A percentile compares a stretch with the other conserved stretches of the same genome.
Evolutionary conservation across 176 grass and related monocot species (phyloP).

Genomic region (Cymbopogon citratus): DNA sequence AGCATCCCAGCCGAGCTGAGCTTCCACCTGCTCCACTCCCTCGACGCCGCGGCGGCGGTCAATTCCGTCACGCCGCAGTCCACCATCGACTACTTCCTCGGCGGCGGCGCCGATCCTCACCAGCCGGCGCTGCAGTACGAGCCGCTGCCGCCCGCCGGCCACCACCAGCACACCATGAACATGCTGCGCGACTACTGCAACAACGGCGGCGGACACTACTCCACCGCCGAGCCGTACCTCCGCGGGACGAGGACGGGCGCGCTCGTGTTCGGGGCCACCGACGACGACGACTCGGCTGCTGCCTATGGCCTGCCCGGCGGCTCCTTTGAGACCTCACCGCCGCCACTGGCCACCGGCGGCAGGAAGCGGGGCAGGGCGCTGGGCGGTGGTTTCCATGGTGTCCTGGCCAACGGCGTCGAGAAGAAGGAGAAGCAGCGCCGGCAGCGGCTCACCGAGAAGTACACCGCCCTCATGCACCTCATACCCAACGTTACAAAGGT

Average conservation of each 20-base stretch:
- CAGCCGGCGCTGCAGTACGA: constrained; percentile 27
- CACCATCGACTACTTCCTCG: constrained; percentile 43
- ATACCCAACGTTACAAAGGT: constrained; percentile 78
- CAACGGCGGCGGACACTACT: constrained; percentile 6
- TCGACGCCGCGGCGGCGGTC: constrained; percentile 22
- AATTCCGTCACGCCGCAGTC: constrained; percentile 13
- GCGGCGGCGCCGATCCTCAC: constrained; percentile 13
- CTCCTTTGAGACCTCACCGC: constrained; percentile 25
- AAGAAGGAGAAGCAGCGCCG: constrained; percentile 90
- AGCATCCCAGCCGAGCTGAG: constrained; percentile 29
- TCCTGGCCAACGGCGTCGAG: constrained; percentile 30
- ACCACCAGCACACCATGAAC: constrained; percentile 32
- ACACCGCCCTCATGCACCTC: constrained; percentile 51
- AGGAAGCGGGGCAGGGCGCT: constrained; percentile 36
- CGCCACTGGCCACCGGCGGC: constrained; percentile 19
- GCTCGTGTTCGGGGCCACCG: constrained; percentile 38
- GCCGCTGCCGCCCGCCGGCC: background rate
- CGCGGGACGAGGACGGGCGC: constrained; percentile 20
- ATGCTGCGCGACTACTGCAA: constrained; percentile 44
- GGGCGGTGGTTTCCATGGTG: constrained; percentile 8
- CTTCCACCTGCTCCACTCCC: constrained; percentile 43
- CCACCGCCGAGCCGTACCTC: constrained; percentile 21
- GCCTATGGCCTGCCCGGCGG: constrained; percentile 10
- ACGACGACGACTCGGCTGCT: constrained; percentile 20
- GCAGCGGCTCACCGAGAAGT: constrained; percentile 60